phyloP scores from a whole-genome alignment of 345 rosid genomes.

The Syzygium aromaticum region DNA sequence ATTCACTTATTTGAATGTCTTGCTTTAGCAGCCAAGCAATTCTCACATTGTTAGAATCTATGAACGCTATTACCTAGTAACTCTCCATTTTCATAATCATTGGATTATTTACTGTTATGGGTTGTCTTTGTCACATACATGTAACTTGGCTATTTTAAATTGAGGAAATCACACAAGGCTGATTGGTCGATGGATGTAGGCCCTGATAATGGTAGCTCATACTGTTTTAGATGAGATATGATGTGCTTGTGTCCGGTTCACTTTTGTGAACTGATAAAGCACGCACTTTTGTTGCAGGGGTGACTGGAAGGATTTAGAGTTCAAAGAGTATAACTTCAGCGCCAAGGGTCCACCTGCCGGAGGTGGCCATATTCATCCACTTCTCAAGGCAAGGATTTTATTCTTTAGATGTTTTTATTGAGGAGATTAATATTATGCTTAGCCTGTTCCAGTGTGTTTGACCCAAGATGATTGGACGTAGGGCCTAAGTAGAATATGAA shows the following conservation, averaged over 20 bases:
- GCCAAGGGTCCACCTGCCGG: constrained; percentile 86
- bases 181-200: background rate
- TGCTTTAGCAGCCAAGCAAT: background rate
- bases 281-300: constrained; percentile 34
- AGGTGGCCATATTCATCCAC: constrained; percentile 91
- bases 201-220: background rate
- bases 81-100: background rate
- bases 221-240: background rate
- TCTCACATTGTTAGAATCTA: background rate
- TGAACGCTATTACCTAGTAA: background rate
- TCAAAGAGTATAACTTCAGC: constrained; percentile 84
- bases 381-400: constrained; percentile 59
- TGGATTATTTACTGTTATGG: background rate
- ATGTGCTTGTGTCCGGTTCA: background rate
- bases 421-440: background rate
- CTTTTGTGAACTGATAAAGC: background rate
- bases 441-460: background rate
- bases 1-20: background rate
- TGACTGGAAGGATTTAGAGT: constrained; percentile 82
- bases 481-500: background rate
- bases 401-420: background rate
- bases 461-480: background rate
- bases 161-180: background rate
- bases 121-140: background rate
- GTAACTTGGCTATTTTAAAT: background rate